phyloP scores from a whole-genome alignment of 2,329 filamentous ascomycete species.

The Rutstroemia sp. region DNA sequence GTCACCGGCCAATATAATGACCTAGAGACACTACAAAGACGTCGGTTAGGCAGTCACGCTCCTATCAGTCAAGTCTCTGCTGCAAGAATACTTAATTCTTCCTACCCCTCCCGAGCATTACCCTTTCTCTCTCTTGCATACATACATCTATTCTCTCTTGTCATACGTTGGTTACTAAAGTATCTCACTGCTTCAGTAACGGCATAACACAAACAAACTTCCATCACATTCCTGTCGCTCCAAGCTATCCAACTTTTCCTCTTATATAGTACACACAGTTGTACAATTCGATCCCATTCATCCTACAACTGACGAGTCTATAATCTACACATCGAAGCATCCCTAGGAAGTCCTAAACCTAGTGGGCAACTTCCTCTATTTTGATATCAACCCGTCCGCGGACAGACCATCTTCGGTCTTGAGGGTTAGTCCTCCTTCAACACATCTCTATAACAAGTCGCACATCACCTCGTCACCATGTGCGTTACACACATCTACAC shows the following conservation, averaged over 20 bases:
- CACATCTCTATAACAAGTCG: background rate
- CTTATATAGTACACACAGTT: background rate
- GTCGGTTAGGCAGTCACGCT: conserved; percentile 7
- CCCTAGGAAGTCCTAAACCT: background rate
- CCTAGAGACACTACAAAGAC: background rate
- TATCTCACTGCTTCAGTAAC: background rate
- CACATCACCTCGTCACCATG: conserved; percentile 34
- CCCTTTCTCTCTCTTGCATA: background rate
- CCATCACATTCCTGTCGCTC: conserved; percentile 4
- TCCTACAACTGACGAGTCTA: background rate
- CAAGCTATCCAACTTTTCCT: background rate
- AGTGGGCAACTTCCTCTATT: background rate
- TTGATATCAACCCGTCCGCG: conserved; percentile 1
- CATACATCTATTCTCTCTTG: conserved; percentile 3
- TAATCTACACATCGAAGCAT: background rate
- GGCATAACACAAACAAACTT: background rate
- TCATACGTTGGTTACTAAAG: background rate
- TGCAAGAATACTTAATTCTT: conserved; percentile 8
- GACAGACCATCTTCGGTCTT: background rate
- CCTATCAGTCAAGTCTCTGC: conserved; percentile 1
- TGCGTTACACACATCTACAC: conserved; percentile 42
- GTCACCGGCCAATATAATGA: conserved; percentile 6
- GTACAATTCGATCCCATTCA: background rate
- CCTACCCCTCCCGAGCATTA: background rate
- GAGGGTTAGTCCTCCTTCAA: background rate